Percentiles rank a stretch among this genome's conserved stretches.
Conservation (phyloP, 352 stramenopile species). For the Phytophthora fragariae region DNA sequence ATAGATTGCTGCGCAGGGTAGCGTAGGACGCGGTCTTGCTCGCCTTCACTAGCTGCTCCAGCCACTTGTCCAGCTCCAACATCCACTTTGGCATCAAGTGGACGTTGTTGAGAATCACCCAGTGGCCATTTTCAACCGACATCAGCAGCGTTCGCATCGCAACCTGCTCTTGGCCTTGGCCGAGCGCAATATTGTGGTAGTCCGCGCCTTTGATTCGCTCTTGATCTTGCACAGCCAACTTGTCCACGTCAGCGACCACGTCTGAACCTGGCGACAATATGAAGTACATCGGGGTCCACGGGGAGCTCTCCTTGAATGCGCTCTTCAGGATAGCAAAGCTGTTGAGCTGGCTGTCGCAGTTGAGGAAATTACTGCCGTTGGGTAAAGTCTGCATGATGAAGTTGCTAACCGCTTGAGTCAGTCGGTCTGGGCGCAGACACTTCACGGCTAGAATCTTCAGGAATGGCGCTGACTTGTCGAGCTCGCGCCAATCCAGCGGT, state of each 20-base stretch:
- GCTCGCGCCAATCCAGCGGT: slow-evolving; percentile 91
- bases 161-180: slow-evolving; percentile 94
- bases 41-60: slow-evolving; percentile 82
- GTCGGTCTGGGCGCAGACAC: slow-evolving; percentile 93
- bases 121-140: slow-evolving; percentile 92
- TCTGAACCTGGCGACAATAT: slow-evolving; percentile 97
- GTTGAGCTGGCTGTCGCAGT: slow-evolving; percentile 93
- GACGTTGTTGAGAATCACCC: slow-evolving; percentile 96
- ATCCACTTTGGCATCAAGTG: slow-evolving; percentile 96
- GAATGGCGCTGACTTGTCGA: slow-evolving; percentile 92
- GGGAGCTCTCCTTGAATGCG: slow-evolving; percentile 93
- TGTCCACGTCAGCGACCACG: slow-evolving; percentile 96
- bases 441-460: slow-evolving; percentile 95
- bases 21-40: slow-evolving; percentile 64
- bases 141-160: slow-evolving; percentile 91
- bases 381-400: slow-evolving; percentile 92
- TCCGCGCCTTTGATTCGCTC: slow-evolving; percentile 94
- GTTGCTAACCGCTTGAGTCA: slow-evolving; percentile 93
- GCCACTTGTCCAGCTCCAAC: slow-evolving; percentile 92
- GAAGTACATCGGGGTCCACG: slow-evolving; percentile 98
- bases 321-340: slow-evolving; percentile 95
- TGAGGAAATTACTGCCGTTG: slow-evolving; percentile 81
- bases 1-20: slow-evolving; percentile 31
- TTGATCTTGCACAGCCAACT: slow-evolving; percentile 91
- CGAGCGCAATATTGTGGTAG: slow-evolving; percentile 97